Percentiles rank a stretch among this genome's conserved stretches.
Conservation (phyloP, 257 asterid species). For the Cynanchum wilfordii region DNA sequence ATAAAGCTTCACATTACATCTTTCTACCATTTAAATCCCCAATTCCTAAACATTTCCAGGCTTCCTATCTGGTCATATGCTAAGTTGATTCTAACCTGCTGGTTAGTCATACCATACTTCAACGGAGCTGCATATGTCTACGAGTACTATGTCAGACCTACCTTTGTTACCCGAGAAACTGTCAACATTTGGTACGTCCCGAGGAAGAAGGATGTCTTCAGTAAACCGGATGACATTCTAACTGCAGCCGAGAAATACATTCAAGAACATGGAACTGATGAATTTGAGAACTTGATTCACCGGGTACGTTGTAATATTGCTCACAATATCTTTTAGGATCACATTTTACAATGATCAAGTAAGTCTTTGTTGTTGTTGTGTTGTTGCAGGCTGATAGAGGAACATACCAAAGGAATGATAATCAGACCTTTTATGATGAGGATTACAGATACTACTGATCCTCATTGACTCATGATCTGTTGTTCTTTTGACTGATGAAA, state of each 20-base stretch:
- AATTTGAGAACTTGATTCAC: constrained; percentile 61
- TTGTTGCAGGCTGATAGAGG: constrained; percentile 50
- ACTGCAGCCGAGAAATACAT: constrained; percentile 80
- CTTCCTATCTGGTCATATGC: constrained; percentile 91
- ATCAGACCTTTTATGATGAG: constrained; percentile 39
- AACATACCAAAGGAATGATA: constrained; percentile 32
- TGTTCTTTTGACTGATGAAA: background rate
- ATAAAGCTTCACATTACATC: too few species aligned
- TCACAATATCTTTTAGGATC: background rate
- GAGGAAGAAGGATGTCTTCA: constrained; percentile 49
- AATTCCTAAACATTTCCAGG: constrained; percentile 36
- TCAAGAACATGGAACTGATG: constrained; percentile 60
- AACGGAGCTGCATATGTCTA: constrained; percentile 92
- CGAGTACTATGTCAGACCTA: constrained; percentile 79
- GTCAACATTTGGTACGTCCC: constrained; percentile 77
- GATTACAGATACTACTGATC: constrained; percentile 47
- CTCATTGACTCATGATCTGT: background rate
- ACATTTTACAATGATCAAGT: constrained; percentile 8
- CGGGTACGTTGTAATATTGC: constrained; percentile 39
- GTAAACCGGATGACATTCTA: constrained; percentile 70
- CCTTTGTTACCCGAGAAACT: constrained; percentile 56
- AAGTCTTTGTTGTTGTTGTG: background rate
- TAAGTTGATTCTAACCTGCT: constrained; percentile 78
- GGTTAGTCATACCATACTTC: constrained; percentile 97
- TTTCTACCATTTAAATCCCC: background rate